phyloP scores from a whole-genome alignment of 495 filamentous ascomycete species.

The Endocarpon pusillum region DNA sequence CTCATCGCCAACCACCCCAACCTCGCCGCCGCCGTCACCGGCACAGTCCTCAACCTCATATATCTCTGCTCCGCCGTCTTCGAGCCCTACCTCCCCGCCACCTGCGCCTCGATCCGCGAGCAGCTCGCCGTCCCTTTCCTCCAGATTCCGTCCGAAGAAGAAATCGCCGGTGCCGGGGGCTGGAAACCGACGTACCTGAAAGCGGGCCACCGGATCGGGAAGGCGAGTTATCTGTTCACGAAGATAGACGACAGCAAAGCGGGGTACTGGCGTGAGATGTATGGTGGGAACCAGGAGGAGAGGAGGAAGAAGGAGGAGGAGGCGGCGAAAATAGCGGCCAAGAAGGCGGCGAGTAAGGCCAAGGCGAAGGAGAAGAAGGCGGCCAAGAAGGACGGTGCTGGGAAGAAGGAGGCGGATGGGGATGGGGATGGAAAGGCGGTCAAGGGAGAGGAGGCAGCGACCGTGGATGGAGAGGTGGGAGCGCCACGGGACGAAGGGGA shows the following conservation, averaged over 20 bases:
- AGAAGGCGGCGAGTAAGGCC: constrained; percentile 38
- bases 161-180: constrained; percentile 21
- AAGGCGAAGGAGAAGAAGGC: constrained; percentile 43
- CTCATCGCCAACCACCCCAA: constrained; percentile 56
- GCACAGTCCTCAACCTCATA: constrained; percentile 64
- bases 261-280: constrained; percentile 63
- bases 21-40: constrained; percentile 57
- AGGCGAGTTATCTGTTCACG: constrained; percentile 69
- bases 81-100: constrained; percentile 72
- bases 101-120: constrained; percentile 51
- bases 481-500: constrained; percentile 11
- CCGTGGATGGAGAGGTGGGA: not conserved
- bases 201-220: constrained; percentile 65
- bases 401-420: constrained; percentile 26
- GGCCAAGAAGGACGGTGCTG: constrained; percentile 28
- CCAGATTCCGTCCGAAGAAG: constrained; percentile 39
- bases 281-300: constrained; percentile 57
- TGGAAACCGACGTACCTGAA: constrained; percentile 47
- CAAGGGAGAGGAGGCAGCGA: constrained; percentile 19
- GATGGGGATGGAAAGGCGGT: constrained; percentile 17
- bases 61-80: constrained; percentile 62
- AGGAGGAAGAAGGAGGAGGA: constrained; percentile 47
- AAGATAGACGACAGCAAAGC: constrained; percentile 68
- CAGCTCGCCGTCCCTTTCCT: constrained; percentile 52
- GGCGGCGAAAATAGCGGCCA: constrained; percentile 35